Base-by-base conservation (phyloP, 2,329 filamentous ascomycete species). In the Ophiostoma himal-ulmi region DNA sequence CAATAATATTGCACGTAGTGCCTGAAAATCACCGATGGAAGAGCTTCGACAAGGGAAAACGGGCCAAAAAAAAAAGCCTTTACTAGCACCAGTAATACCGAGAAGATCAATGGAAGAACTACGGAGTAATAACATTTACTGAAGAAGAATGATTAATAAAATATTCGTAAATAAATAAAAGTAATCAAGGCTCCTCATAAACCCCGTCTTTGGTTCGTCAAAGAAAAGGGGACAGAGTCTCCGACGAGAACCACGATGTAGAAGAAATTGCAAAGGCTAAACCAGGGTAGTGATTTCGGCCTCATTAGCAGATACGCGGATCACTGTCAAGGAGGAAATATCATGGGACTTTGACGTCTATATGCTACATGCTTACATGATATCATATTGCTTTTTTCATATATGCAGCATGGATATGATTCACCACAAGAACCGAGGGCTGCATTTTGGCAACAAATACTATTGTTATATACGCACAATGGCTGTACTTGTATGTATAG, bases 101-200 rank as follows among this genome's bases (percentile, higher is more conserved):
- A 57, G 52, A 57, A 57, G 52, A 57, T 57, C n/a, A 26, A 13
- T 57, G 52, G 52, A 57, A 57, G 10, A 57, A 57, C n/a, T 57
- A 57, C 1, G n/a, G n/a, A 3, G 11, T 57, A 26, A 11, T 11
- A 11, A 22, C 22, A 26, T n/a, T 6, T 44, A 22, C 3, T 26
- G 11, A 11, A 54, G 17, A 48, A 48, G 41, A 20, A 54, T 26
- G 4, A 54, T 54, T 8, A 54, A 54, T 30, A 57, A 57, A 13
- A 26, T 11, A 13, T 57, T 48, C 14, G 44, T 48, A 48, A 1
- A 48, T 48, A 48, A 14, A 1, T 1, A 11, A 39, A 39, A 11
- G 37, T 48, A 48, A 20, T 48, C 6, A 20, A 48, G 2, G 44
- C 17, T 20, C 44, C 17, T 20, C 17, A n/a, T 17, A 48, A 57